Percentiles rank a stretch among this genome's conserved stretches.
These are phyloP conservation scores for Hemerocallis citrina DNA, from an alignment of 106 monocot genomes.

Conservation along the genomic window DNA sequence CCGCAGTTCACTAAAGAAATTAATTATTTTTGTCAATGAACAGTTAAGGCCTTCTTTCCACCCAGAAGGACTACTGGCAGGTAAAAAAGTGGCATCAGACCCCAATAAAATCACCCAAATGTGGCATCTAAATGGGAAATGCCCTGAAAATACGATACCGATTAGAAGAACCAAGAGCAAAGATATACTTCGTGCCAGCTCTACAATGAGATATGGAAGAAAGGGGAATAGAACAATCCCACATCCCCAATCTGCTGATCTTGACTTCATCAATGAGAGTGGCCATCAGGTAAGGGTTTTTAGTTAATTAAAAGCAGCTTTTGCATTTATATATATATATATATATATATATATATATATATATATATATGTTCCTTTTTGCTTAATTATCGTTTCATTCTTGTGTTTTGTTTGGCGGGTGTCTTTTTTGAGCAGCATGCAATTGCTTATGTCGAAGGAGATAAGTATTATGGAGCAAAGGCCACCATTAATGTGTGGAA, in stretches of 20 bases:
- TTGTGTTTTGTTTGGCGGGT: constrained; percentile 6
- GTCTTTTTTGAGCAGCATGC: constrained; percentile 55
- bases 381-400: too few relatives aligned
- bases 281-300: constrained; percentile 54
- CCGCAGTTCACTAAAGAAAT: background rate
- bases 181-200: constrained; percentile 45
- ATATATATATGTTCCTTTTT: too few relatives aligned
- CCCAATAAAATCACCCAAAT: constrained; percentile 18
- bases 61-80: constrained; percentile 30
- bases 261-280: constrained; percentile 41
- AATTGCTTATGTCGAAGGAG: constrained; percentile 81
- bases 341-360: too few relatives aligned
- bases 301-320: too few relatives aligned
- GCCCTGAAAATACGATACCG: constrained; percentile 46
- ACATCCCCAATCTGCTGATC: constrained; percentile 21
- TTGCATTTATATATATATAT: too few relatives aligned
- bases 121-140: constrained; percentile 47
- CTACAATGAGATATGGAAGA: constrained; percentile 36
- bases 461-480: constrained; percentile 84
- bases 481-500: constrained; percentile 94
- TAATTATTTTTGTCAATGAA: background rate
- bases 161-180: constrained; percentile 50
- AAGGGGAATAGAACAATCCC: constrained; percentile 34
- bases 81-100: constrained; percentile 17
- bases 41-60: constrained; percentile 51